Percentiles rank a stretch among this genome's conserved stretches.
Evolutionary conservation across 768 basidiomycete species (phyloP).

Genomic region (Cystobasidium tubakii): DNA sequence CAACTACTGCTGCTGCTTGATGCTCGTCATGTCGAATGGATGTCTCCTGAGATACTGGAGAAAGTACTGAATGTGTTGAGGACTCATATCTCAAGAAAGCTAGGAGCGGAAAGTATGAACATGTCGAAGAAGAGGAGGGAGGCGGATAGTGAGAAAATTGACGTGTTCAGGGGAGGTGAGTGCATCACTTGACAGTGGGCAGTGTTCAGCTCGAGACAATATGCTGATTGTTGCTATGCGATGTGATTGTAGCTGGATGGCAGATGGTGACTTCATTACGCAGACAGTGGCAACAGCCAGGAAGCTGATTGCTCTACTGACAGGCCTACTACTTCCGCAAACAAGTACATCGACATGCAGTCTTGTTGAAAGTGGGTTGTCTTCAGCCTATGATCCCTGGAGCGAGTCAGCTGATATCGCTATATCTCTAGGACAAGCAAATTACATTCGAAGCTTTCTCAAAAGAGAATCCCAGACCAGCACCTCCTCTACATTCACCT

Average conservation of each 20-base stretch:
- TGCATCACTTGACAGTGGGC: not conserved
- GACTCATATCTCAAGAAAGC: conserved; percentile 42
- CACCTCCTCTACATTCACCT: not conserved
- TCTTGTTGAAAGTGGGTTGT: conserved; percentile 43
- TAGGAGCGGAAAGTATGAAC: conserved; percentile 28
- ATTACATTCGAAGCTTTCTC: conserved; percentile 24
- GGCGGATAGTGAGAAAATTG: conserved; percentile 41
- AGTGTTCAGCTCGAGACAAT: too few species aligned
- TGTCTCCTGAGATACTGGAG: conserved; percentile 41
- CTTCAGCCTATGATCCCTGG: not conserved
- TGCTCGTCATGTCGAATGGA: conserved; percentile 28
- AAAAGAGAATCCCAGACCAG: conserved; percentile 27
- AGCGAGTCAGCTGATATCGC: not conserved
- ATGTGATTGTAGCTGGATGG: conserved; percentile 25
- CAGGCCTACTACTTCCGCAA: conserved; percentile 46
- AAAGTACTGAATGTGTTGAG: conserved; percentile 42
- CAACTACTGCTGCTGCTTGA: conserved; percentile 45
- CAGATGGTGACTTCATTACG: conserved; percentile 21
- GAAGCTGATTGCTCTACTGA: not conserved
- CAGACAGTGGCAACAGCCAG: not conserved
- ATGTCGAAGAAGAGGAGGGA: conserved; percentile 5
- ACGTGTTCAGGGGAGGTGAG: conserved; percentile 45
- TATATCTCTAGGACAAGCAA: conserved; percentile 8
- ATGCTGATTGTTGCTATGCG: too few species aligned
- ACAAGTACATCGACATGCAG: conserved; percentile 42